Percentiles rank a stretch among this genome's conserved stretches.
Evolutionary conservation across 495 filamentous ascomycete genomes (phyloP).

Genomic region (Hypoxylon trugodes): DNA sequence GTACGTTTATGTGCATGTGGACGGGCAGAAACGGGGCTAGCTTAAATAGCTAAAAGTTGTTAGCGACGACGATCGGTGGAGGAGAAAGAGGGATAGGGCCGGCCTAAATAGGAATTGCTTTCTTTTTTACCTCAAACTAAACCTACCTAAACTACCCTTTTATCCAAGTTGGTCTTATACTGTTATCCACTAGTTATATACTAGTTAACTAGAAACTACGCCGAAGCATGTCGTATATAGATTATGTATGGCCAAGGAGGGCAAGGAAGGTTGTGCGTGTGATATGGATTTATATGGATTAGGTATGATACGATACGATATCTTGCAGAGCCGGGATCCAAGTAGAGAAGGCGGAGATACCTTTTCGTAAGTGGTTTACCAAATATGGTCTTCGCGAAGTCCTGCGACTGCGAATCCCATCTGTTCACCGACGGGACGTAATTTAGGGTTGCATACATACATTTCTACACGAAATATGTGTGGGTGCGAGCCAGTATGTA

Average conservation of each 20-base stretch:
- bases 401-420: conserved; percentile 4
- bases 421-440: conserved; percentile 24
- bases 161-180: too few relatives aligned
- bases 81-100: too few relatives aligned
- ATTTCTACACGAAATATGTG: neutral
- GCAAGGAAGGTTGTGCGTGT: too few relatives aligned
- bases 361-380: neutral
- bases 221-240: too few relatives aligned
- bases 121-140: too few relatives aligned
- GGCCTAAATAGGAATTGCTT: neutral
- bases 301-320: conserved; percentile 3
- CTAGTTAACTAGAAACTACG: too few relatives aligned
- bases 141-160: too few relatives aligned
- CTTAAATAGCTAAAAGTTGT: neutral
- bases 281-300: too few relatives aligned
- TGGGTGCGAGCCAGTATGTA: neutral
- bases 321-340: conserved; percentile 4
- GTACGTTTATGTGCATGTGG: conserved; percentile 26
- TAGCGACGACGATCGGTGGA: conserved; percentile 7
- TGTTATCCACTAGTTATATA: too few relatives aligned
- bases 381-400: neutral
- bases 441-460: conserved; percentile 28
- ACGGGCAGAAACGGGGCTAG: neutral
- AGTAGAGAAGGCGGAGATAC: conserved; percentile 20
- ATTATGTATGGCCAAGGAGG: too few relatives aligned